phyloP scores from a whole-genome alignment of 2,329 filamentous ascomycete species.

The Thielaviopsis euricoi region DNA sequence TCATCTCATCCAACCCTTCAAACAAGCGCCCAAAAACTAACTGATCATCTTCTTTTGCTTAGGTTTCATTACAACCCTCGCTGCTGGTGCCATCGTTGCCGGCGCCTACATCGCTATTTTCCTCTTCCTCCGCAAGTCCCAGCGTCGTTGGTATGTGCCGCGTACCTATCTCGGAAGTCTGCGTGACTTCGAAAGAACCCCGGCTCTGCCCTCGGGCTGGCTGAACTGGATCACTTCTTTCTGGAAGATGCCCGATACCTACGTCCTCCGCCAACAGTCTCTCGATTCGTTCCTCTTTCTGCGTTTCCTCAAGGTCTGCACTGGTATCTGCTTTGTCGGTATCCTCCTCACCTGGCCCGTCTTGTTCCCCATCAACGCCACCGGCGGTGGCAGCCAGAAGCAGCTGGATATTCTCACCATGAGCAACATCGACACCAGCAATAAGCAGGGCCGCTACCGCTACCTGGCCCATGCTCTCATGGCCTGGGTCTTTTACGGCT shows the following conservation, averaged over 20 bases:
- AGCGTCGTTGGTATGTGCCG: conserved; percentile 32
- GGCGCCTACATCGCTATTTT: conserved; percentile 27
- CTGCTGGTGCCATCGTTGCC: conserved; percentile 29
- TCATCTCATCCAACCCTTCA: neutral
- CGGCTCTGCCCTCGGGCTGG: conserved; percentile 35
- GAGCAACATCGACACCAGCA: conserved; percentile 48
- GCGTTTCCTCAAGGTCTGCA: conserved; percentile 56
- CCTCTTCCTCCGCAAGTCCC: conserved; percentile 27
- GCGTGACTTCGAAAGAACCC: conserved; percentile 36
- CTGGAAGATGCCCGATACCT: conserved; percentile 51
- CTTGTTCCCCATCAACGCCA: conserved; percentile 72
- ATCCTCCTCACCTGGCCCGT: conserved; percentile 75
- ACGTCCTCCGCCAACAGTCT: conserved; percentile 68
- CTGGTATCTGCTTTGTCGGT: conserved; percentile 67
- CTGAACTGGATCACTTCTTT: conserved; percentile 48
- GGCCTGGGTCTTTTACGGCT: conserved; percentile 70
- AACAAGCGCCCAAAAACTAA: neutral
- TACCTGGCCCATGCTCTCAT: conserved; percentile 72
- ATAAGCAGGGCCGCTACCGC: conserved; percentile 36
- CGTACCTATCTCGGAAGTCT: conserved; percentile 33
- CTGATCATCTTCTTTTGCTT: neutral
- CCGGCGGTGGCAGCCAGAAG: conserved; percentile 46
- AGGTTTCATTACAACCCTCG: conserved; percentile 29
- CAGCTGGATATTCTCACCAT: conserved; percentile 70
- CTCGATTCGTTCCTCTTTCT: conserved; percentile 76